Percentiles rank a stretch among this genome's conserved stretches.
These are phyloP conservation scores for Brassica juncea DNA, from an alignment of 345 rosid genomes.

Conservation along the genomic window DNA sequence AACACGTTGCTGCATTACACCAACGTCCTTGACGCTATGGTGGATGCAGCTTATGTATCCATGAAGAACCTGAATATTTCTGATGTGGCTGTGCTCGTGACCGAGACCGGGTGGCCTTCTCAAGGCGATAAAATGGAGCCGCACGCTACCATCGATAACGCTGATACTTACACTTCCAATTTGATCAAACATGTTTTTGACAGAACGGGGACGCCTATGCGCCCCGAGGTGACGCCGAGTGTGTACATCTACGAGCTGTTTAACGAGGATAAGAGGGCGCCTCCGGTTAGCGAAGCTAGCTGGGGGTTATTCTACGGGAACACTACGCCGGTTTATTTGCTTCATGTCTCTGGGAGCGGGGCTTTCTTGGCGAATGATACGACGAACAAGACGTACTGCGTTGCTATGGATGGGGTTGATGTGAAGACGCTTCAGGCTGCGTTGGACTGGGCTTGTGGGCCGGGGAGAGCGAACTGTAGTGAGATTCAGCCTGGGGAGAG, in stretches of 20 bases:
- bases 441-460: constrained; percentile 98
- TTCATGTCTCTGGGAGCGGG: constrained; percentile 91
- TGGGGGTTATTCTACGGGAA: constrained; percentile 93
- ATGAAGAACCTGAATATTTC: constrained; percentile 88
- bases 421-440: constrained; percentile 79
- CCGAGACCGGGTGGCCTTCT: constrained; percentile 92
- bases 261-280: constrained; percentile 79
- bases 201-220: constrained; percentile 77
- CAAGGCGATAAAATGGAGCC: constrained; percentile 85
- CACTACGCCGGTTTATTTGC: constrained; percentile 80
- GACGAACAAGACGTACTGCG: constrained; percentile 86
- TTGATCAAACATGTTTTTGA: constrained; percentile 87
- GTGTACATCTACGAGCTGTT: constrained; percentile 85
- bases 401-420: constrained; percentile 73
- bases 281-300: constrained; percentile 78
- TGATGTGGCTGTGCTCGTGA: constrained; percentile 76
- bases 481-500: constrained; percentile 91
- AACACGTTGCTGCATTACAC: constrained; percentile 94
- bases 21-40: constrained; percentile 92
- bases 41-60: constrained; percentile 87
- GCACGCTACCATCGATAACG: constrained; percentile 78
- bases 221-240: constrained; percentile 77
- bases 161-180: constrained; percentile 86
- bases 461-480: constrained; percentile 83
- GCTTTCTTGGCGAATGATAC: constrained; percentile 87